Base-by-base conservation (phyloP, 2,329 filamentous ascomycete species). In the Diaporthe helianthi region DNA sequence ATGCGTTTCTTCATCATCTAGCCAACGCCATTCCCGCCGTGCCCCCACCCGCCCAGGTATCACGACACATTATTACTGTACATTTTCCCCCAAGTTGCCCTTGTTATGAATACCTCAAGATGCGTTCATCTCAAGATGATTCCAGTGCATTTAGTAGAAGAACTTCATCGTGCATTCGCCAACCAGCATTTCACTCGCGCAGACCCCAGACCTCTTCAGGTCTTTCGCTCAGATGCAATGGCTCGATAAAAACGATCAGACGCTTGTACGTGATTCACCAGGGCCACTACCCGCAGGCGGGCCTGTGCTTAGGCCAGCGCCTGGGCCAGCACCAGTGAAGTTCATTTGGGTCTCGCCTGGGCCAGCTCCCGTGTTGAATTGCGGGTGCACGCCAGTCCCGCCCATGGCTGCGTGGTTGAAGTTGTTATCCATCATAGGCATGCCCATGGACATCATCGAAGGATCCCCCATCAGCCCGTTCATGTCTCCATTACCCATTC, bases 401-500 rank as follows among this genome's bases (percentile, higher is more conserved):
- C 53, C 60, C 67, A 69, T 58, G 31, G 54, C 49, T n/a, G 41
- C 41, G 33, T 31, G 15, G 8, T 51, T 53, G 47, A 71, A 63
- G n/a, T 53, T 44, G 38, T 69, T 55, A 17, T 72, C 60, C 69
- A 72, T 71, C 4, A 65, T 33, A 12, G 65, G 68, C 68, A 72
- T 64, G 4, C 41, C 68, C 69, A 71, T 69, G 24, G 67, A 49
- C 69, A 71, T 63, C 65, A 72, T 33, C 7, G 71, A 70, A 54
- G 70, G 64, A n/a, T 70, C 68, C 17, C 47, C 44, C 53, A 72
- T 54, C 24, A 72, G 60, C 22, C 71, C 71, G 52, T 72, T 71
- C 68, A 71, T 68, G 63, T 70, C 70, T 26, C 64, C 70, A 24
- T 68, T 68, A 38, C 65, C 65, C 53, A 68, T 55, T 2, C 66